phyloP scores from a whole-genome alignment of 306 rosid species.

The Quercus suber region DNA sequence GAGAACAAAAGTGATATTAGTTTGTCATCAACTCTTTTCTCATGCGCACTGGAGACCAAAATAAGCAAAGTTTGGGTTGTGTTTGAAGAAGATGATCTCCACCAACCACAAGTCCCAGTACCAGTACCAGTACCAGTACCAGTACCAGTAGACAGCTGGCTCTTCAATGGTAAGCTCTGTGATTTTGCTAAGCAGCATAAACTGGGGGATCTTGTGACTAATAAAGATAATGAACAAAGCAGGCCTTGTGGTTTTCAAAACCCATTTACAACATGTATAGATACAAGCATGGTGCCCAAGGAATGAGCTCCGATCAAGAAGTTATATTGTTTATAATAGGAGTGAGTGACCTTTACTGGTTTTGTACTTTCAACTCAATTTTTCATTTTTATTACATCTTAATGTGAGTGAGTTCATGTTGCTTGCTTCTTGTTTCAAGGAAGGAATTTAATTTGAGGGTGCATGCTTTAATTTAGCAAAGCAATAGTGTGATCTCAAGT shows the following conservation, averaged over 20 bases:
- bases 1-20: conserved; percentile 33
- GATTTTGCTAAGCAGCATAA: conserved; percentile 29
- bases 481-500: not conserved
- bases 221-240: conserved; percentile 6
- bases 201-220: conserved; percentile 5
- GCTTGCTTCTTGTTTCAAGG: conserved; percentile 2
- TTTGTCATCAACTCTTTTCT: conserved; percentile 33
- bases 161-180: not conserved
- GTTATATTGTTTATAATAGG: conserved; percentile 1
- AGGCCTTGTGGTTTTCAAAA: conserved; percentile 19
- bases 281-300: conserved; percentile 27
- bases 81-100: conserved; percentile 53
- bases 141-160: not conserved
- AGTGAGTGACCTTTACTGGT: conserved; percentile 12
- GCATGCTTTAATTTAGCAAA: not conserved
- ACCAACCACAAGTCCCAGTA: conserved; percentile 20
- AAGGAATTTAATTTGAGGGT: not conserved
- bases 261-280: conserved; percentile 29
- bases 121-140: conserved; percentile 5
- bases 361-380: not conserved
- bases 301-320: conserved; percentile 19
- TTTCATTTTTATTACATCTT: not conserved
- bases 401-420: conserved; percentile 15
- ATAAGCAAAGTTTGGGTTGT: conserved; percentile 65
- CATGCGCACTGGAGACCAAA: conserved; percentile 55